A percentile compares a stretch with the other conserved stretches of the same genome.
These are phyloP conservation scores for Macrolepiota dolichaula DNA, from an alignment of 768 basidiomycete species.

Conservation along the genomic window DNA sequence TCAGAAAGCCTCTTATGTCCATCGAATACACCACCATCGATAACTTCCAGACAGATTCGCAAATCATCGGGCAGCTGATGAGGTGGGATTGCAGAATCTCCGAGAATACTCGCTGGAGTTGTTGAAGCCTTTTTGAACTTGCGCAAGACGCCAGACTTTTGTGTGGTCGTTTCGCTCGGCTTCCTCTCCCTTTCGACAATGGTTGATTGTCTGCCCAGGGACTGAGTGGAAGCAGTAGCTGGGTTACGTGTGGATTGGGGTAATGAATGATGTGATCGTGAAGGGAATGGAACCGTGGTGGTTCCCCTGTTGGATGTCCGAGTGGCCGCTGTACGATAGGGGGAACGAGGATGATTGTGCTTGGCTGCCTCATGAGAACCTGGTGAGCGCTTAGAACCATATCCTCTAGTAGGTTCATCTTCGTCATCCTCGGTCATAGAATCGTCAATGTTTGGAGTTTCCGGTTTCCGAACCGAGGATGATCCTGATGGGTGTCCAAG, in stretches of 20 bases:
- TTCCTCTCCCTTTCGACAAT: conserved; percentile 47
- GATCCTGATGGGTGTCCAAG: conserved; percentile 26
- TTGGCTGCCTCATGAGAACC: conserved; percentile 39
- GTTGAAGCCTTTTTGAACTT: conserved; percentile 69
- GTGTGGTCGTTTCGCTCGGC: conserved; percentile 32
- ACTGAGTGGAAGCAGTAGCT: conserved; percentile 64
- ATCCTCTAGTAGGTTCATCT: conserved; percentile 56
- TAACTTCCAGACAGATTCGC: conserved; percentile 79
- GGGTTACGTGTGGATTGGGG: conserved; percentile 62
- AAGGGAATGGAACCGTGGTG: conserved; percentile 69
- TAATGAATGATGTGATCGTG: conserved; percentile 75
- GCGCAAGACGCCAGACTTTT: conserved; percentile 54
- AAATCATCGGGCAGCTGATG: conserved; percentile 87
- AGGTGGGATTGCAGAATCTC: conserved; percentile 56
- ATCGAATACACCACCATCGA: conserved; percentile 81
- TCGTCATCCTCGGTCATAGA: conserved; percentile 69
- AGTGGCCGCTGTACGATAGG: conserved; percentile 55
- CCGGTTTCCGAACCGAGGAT: conserved; percentile 46
- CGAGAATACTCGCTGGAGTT: conserved; percentile 41
- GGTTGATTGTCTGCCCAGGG: conserved; percentile 68
- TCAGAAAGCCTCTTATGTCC: conserved; percentile 87
- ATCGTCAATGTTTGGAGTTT: conserved; percentile 69
- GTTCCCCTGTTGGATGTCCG: conserved; percentile 36
- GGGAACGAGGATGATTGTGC: conserved; percentile 72
- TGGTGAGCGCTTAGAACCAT: conserved; percentile 39